Percentiles rank a stretch among this genome's conserved stretches.
These are phyloP conservation scores for Yamadazyma ubonensis DNA, from an alignment of 805 yeast species.

Conservation along the genomic window DNA sequence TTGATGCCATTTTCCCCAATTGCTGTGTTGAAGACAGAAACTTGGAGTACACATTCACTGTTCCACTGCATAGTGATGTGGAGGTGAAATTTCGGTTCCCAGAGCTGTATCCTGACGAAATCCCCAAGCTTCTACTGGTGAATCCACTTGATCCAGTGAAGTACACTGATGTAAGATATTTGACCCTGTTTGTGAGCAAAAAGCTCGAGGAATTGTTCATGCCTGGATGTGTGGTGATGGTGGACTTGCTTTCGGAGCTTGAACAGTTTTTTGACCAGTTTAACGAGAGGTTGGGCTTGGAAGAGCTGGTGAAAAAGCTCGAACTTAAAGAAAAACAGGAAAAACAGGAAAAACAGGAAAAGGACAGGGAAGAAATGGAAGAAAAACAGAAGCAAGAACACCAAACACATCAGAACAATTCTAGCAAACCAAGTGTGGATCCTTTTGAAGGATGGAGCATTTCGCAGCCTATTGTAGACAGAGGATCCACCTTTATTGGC, in stretches of 20 bases:
- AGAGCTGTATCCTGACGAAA: constrained; percentile 58
- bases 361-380: neutral
- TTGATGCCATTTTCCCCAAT: constrained; percentile 84
- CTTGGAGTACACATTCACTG: constrained; percentile 44
- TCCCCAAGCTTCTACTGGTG: constrained; percentile 66
- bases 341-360: neutral
- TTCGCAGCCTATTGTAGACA: constrained; percentile 75
- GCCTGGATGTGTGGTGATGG: constrained; percentile 71
- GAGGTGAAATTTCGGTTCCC: constrained; percentile 73
- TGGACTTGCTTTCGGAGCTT: constrained; percentile 71
- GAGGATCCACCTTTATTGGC: constrained; percentile 84
- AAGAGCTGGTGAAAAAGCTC: constrained; percentile 1
- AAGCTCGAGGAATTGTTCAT: constrained; percentile 53
- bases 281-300: constrained; percentile 21
- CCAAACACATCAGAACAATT: neutral
- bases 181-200: constrained; percentile 48
- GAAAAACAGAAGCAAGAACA: neutral
- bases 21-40: constrained; percentile 41
- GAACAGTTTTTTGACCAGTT: constrained; percentile 46
- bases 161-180: constrained; percentile 44
- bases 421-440: constrained; percentile 28
- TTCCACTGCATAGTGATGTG: constrained; percentile 64
- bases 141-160: constrained; percentile 26
- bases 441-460: constrained; percentile 71
- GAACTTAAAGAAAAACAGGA: neutral